phyloP scores from a whole-genome alignment of 2,329 filamentous ascomycete genomes.

The Penicillium sp. region DNA sequence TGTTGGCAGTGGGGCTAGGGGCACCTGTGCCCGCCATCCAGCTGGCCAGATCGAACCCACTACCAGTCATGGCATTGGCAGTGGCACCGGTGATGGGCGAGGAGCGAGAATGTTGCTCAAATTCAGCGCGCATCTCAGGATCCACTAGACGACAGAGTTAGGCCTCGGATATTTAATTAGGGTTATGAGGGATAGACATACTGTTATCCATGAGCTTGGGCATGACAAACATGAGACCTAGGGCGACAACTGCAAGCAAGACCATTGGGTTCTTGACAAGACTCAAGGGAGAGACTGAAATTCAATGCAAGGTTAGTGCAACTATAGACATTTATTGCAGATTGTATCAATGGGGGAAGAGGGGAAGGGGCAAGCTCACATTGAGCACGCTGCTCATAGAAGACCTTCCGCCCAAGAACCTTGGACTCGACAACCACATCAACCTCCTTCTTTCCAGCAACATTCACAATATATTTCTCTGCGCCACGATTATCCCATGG shows the following conservation, averaged over 20 bases:
- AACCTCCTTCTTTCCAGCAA: constrained; percentile 31
- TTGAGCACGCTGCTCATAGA: constrained; percentile 71
- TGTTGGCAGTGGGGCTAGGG: constrained; percentile 23
- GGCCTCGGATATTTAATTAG: neutral
- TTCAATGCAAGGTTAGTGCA: constrained; percentile 10
- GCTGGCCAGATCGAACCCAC: constrained; percentile 64
- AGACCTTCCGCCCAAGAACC: constrained; percentile 65
- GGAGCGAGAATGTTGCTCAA: constrained; percentile 82
- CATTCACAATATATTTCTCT: constrained; percentile 45
- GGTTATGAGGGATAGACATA: constrained; percentile 52
- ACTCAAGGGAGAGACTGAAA: constrained; percentile 70
- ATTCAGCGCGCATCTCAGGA: constrained; percentile 89
- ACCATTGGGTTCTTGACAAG: constrained; percentile 97
- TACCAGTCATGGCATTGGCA: constrained; percentile 59
- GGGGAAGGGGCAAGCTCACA: constrained; percentile 58
- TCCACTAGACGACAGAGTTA: constrained; percentile 66
- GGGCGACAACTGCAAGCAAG: constrained; percentile 78
- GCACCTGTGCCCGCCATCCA: constrained; percentile 63
- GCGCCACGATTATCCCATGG: constrained; percentile 82
- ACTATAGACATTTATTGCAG: neutral
- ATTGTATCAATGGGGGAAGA: constrained; percentile 1
- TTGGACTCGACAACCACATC: constrained; percentile 61
- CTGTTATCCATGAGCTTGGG: constrained; percentile 94
- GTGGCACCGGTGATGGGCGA: constrained; percentile 64
- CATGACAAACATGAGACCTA: constrained; percentile 86